Evolutionary conservation across 345 rosid species (phyloP), one percentile per base, ranked within the genome.

Genomic region (Eucalyptus fibrosa): DNA sequence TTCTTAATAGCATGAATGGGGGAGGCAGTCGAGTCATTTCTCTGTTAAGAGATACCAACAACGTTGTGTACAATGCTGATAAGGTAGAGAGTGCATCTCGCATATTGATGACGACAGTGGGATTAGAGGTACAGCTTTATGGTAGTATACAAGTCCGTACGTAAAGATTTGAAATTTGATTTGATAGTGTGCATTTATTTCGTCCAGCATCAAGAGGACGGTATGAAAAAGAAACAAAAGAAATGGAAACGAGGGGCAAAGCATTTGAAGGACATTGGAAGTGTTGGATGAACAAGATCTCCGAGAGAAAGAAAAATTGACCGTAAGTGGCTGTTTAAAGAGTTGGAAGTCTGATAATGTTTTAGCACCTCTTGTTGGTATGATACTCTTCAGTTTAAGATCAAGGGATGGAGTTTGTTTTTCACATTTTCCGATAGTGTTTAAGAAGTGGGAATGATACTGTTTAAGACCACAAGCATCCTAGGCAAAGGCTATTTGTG

Each of bases 1-100:
- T 1, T 16, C 42, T 67, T 67, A 4, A 9, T 4, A 17, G 80
- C 80, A 8, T 67, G 80, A 34, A 67, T 8, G 12, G 40, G 7
- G 42, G 34, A 17, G 80, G 6, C 21, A 16, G 23, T 55, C 11
- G 59, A 2, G 55, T 7, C 55, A 51, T 51, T 51, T 51, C 55
- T 51, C 55, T 51, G 55, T 51, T 17, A 51, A 51, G 21, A 51
- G 55, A 51, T 17, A 51, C 55, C 8, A 50, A 51, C 21, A 6
- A 51, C 0, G 21, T 7, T 0, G 21, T 51, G 55, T 0, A 0
- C 55, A 7, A 51, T 16, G 55, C 55, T 51, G 55, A 51, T 51
- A 51, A 51, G 55, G 55, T 51, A 51, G 55, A 51, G 55, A 51
- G 55, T 51, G 55, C 55, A n/a, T 16, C 6, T 65, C 10, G 37